Evolutionary conservation across 768 basidiomycete genomes (phyloP).

Genomic region (Phanerochaete carnosa): DNA sequence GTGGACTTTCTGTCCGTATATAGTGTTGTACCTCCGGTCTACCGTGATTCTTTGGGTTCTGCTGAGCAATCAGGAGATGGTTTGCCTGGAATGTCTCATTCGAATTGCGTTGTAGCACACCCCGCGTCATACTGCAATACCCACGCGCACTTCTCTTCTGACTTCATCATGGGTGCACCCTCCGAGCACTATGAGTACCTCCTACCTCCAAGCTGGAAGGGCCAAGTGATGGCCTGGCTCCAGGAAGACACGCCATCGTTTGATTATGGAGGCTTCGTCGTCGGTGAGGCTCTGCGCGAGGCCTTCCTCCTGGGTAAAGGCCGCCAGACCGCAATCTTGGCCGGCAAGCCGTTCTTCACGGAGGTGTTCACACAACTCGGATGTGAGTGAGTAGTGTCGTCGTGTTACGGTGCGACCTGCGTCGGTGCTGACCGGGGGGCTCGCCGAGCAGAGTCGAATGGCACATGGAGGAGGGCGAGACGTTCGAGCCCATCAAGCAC

Average conservation of each 20-base stretch:
- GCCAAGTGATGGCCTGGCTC: slow-evolving; percentile 78
- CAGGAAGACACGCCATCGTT: slow-evolving; percentile 94
- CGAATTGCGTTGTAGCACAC: background rate
- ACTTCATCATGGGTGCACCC: background rate
- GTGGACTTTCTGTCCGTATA: slow-evolving; percentile 1
- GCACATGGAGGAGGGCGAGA: slow-evolving; percentile 84
- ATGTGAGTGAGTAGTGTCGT: slow-evolving; percentile 68
- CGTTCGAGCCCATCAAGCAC: slow-evolving; percentile 76
- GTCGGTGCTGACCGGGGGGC: background rate
- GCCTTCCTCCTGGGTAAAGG: slow-evolving; percentile 93
- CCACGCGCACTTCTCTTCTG: background rate
- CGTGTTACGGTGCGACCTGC: background rate
- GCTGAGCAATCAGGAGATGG: background rate
- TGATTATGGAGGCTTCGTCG: slow-evolving; percentile 95
- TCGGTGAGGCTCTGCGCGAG: slow-evolving; percentile 83
- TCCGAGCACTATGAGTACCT: slow-evolving; percentile 50
- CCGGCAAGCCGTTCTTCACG: slow-evolving; percentile 93
- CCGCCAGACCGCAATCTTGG: slow-evolving; percentile 71
- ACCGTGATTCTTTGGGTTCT: background rate
- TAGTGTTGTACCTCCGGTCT: slow-evolving; percentile 2
- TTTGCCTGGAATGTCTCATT: background rate
- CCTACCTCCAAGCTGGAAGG: slow-evolving; percentile 92
- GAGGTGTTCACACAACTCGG: slow-evolving; percentile 87
- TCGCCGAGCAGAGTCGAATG: slow-evolving; percentile 73
- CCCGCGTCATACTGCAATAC: background rate